A percentile compares a stretch with the other conserved stretches of the same genome.
Evolutionary conservation across 2,329 filamentous ascomycete genomes (phyloP).

Genomic region (Pseudocercospora fijiensis): DNA sequence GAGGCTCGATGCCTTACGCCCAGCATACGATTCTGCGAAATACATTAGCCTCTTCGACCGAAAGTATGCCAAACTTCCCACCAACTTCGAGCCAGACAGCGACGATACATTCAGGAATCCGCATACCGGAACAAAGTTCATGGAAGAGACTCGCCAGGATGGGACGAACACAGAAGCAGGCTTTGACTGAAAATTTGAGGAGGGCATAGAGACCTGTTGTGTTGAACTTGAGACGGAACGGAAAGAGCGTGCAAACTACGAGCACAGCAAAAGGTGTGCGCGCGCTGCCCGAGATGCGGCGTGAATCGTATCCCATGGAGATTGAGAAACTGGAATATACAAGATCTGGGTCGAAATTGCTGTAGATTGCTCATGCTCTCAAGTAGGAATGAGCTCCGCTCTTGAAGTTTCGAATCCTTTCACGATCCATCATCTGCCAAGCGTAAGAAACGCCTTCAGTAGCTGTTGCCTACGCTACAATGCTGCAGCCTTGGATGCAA

Average conservation of each 20-base stretch:
- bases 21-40: conserved; percentile 1
- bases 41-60: conserved; percentile 4
- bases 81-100: conserved; percentile 6
- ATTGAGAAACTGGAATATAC: conserved; percentile 77
- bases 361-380: no score
- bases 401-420: no score
- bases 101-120: conserved; percentile 19
- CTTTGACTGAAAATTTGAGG: conserved; percentile 82
- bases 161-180: conserved; percentile 69
- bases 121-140: conserved; percentile 27
- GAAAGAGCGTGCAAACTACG: conserved; percentile 83
- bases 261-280: conserved; percentile 80
- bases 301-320: conserved; percentile 85
- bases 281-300: conserved; percentile 84
- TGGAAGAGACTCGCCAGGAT: conserved; percentile 33
- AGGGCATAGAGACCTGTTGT: conserved; percentile 58
- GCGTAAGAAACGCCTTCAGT: no score
- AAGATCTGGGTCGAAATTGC: no score
- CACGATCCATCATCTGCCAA: no score
- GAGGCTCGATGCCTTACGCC: neutral
- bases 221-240: conserved; percentile 45
- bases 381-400: no score
- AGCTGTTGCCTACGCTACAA: no score
- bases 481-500: no score
- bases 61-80: conserved; percentile 16